These are phyloP conservation scores for Penicillium digitatum DNA, from an alignment of 2,329 filamentous ascomycete species.

Conservation along the genomic window DNA sequence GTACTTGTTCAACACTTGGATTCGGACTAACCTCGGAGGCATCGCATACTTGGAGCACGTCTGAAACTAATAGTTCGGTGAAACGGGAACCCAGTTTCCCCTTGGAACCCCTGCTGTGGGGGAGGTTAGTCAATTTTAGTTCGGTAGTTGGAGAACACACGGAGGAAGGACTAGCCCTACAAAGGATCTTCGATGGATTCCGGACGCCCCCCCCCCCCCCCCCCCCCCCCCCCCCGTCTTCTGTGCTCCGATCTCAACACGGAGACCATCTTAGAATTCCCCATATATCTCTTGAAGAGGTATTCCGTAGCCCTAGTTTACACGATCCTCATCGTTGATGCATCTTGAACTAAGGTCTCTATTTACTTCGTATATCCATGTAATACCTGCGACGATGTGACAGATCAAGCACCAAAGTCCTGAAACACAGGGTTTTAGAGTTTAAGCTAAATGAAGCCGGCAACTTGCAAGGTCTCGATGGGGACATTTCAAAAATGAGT, in stretches of 20 bases:
- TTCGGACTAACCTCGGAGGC: not conserved
- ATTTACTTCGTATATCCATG: not conserved
- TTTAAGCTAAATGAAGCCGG: not conserved
- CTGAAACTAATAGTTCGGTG: not conserved
- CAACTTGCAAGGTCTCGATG: not conserved
- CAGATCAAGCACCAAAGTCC: not conserved
- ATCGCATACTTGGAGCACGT: not conserved
- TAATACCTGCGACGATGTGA: not conserved
- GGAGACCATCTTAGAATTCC: too few relatives aligned
- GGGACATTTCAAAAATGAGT: not conserved
- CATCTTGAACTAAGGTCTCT: not conserved
- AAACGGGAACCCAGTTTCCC: slow-evolving; percentile 3
- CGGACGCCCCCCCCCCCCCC: not conserved
- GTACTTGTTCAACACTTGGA: not conserved
- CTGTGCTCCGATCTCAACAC: not conserved
- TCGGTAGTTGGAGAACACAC: not conserved
- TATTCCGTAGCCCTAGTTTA: not conserved
- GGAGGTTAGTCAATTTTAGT: not conserved
- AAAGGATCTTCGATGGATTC: not conserved
- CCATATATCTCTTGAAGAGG: not conserved
- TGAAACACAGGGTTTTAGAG: not conserved
- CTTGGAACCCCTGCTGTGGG: not conserved
- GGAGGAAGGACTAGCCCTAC: not conserved
- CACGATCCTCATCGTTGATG: too few relatives aligned
- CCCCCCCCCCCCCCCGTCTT: not conserved